These are phyloP conservation scores for Annulohypoxylon moriforme DNA, from an alignment of 495 filamentous ascomycete species.

Conservation along the genomic window DNA sequence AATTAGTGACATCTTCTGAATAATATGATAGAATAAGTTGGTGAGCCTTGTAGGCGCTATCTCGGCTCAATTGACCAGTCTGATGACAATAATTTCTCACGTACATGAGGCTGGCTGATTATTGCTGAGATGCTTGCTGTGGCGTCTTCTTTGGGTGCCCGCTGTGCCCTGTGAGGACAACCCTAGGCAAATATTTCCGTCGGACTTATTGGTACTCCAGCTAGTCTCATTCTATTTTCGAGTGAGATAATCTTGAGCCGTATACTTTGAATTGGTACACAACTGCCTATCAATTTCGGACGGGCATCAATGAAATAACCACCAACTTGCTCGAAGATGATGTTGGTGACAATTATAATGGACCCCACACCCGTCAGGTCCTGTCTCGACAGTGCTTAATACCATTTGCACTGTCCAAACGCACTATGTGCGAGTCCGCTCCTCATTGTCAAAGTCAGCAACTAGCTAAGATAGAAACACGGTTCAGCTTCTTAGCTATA, in stretches of 20 bases:
- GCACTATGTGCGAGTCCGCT: background rate
- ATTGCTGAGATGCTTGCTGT: background rate
- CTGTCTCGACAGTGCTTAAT: background rate
- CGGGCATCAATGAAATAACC: background rate
- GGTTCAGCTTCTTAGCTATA: no score
- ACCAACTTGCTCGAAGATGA: background rate
- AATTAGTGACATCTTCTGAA: no score
- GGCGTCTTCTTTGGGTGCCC: background rate
- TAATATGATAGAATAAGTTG: no score
- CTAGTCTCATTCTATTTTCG: background rate
- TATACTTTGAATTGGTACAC: background rate
- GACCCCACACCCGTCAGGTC: no score
- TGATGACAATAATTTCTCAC: background rate
- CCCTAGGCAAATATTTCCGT: background rate
- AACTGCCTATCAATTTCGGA: no score
- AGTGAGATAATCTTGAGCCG: background rate
- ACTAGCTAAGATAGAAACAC: background rate
- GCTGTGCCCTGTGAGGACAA: background rate
- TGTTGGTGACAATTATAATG: background rate
- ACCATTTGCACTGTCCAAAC: background rate
- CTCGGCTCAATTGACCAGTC: background rate
- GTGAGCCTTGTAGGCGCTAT: background rate
- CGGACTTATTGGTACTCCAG: background rate
- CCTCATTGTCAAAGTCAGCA: background rate
- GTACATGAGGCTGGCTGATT: background rate